Conservation (phyloP, 345 rosid genomes). For the Citrus glauca region DNA sequence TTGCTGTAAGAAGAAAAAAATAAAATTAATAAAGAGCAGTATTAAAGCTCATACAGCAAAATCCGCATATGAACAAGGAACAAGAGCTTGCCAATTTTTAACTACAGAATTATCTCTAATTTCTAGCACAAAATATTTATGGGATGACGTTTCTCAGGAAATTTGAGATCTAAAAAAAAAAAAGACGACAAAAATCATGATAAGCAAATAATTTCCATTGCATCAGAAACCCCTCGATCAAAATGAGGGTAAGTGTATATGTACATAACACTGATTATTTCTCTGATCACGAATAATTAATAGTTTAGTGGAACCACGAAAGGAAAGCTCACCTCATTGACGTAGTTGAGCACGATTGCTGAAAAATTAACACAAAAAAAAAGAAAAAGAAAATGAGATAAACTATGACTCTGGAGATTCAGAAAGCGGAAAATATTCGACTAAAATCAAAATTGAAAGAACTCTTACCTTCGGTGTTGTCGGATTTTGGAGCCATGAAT, state of each 20-base stretch:
- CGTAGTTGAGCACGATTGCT: slow-evolving; percentile 91
- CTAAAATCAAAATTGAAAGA: slow-evolving; percentile 5
- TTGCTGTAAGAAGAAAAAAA: slow-evolving; percentile 42
- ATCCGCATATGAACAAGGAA: not conserved
- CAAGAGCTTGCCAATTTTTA: too few species aligned
- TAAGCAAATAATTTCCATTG: not conserved
- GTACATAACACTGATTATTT: not conserved
- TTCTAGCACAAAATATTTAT: too few species aligned
- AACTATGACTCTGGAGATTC: not conserved
- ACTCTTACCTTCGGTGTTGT: slow-evolving; percentile 57
- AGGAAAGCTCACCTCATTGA: slow-evolving; percentile 59
- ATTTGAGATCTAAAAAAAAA: not conserved
- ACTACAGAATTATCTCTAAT: too few species aligned
- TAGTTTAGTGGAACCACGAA: not conserved
- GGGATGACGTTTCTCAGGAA: not conserved
- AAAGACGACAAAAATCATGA: not conserved
- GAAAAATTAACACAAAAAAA: slow-evolving; percentile 27
- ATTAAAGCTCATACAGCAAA: not conserved
- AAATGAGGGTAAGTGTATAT: not conserved
- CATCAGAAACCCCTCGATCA: not conserved
- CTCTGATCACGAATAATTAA: not conserved
- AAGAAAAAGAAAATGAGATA: not conserved
- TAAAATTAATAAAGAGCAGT: not conserved
- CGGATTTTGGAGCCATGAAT: slow-evolving; percentile 77
- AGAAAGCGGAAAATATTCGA: not conserved